These are phyloP conservation scores for Trichoderma reesei DNA, from an alignment of 495 filamentous ascomycete species.

Conservation along the genomic window DNA sequence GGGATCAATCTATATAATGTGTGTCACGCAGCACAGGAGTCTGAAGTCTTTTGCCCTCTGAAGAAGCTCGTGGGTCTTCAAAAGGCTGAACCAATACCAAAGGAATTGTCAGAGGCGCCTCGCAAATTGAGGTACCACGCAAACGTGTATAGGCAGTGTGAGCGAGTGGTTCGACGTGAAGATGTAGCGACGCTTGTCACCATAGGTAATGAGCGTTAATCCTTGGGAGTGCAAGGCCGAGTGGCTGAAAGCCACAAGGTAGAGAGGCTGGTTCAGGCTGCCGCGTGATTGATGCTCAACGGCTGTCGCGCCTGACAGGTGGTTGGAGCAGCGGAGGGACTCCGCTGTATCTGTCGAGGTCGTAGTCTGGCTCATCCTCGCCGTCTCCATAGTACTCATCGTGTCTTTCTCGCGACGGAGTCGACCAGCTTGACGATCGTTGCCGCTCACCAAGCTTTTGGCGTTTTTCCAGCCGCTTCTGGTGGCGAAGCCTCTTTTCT, in stretches of 20 bases:
- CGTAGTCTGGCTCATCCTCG: background rate
- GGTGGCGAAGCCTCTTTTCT: constrained; percentile 31
- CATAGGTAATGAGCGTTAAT: background rate
- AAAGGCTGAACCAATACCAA: no score
- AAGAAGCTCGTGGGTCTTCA: no score
- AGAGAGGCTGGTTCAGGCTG: background rate
- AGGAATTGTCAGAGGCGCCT: no score
- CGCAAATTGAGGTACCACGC: background rate
- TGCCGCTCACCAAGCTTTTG: constrained; percentile 12
- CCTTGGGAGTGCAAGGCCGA: background rate
- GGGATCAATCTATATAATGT: background rate
- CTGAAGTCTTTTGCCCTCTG: background rate
- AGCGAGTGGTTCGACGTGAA: no score
- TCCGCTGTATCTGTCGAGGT: background rate
- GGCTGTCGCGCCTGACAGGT: background rate
- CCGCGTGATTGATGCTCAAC: background rate
- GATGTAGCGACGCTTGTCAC: background rate
- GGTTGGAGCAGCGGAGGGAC: background rate
- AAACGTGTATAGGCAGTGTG: background rate
- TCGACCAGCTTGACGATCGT: constrained; percentile 23
- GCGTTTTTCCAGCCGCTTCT: constrained; percentile 30
- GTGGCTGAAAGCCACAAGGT: background rate
- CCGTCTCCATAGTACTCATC: constrained; percentile 16
- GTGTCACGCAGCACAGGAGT: background rate
- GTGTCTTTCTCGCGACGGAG: constrained; percentile 24